Conservation (phyloP, 176 grass and related monocot genomes). For the Oropetium thomaeum region DNA sequence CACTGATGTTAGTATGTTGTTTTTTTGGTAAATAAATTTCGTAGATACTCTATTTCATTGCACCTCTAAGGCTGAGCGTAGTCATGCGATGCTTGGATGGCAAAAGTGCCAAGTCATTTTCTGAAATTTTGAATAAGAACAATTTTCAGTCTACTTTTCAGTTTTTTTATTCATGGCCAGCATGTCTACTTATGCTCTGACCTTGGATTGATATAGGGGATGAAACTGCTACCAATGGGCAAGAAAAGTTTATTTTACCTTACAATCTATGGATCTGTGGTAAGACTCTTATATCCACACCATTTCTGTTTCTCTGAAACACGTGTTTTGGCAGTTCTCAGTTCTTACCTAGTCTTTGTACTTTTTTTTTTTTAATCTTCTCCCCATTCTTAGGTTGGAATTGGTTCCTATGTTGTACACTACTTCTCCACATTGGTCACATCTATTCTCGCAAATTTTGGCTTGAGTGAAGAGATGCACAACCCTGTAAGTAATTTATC, state of each 20-base stretch:
- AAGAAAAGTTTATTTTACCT: constrained; percentile 86
- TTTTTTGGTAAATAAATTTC: background rate
- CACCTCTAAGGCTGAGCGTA: background rate
- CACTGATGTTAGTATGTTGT: background rate
- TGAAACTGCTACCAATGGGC: constrained; percentile 90
- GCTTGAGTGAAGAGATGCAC: constrained; percentile 87
- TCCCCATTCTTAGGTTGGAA: constrained; percentile 54
- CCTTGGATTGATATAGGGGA: constrained; percentile 52
- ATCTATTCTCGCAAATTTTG: constrained; percentile 77
- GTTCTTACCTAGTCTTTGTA: constrained; percentile 11
- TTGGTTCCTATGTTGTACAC: constrained; percentile 77
- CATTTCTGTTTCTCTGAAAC: constrained; percentile 17
- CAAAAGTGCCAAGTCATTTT: background rate
- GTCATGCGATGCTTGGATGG: background rate
- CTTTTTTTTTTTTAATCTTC: constrained; percentile 12
- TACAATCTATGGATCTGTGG: constrained; percentile 93
- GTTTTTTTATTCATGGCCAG: background rate
- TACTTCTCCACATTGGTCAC: constrained; percentile 80
- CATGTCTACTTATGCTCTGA: constrained; percentile 23
- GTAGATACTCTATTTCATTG: background rate
- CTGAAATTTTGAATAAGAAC: background rate
- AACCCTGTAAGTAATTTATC: constrained; percentile 76
- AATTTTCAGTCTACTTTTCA: background rate
- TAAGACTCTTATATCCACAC: constrained; percentile 30
- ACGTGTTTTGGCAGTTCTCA: background rate